Base-by-base conservation (phyloP, 225 moss, liverwort and hornwort genomes). In the Polytrichum commune region DNA sequence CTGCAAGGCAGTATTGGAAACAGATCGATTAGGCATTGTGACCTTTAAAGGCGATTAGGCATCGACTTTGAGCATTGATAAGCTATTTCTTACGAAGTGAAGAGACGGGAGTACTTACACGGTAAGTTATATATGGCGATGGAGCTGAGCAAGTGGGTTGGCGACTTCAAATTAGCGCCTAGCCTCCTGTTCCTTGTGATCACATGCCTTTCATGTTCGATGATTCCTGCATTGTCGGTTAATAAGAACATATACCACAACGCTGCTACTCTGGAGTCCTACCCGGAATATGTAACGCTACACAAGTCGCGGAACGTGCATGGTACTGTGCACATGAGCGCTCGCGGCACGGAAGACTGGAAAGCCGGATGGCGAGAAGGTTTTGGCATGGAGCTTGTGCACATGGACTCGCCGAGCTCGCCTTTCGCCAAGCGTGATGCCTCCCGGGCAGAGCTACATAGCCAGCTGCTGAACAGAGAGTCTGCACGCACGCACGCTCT, bases 381-480 rank as follows among this genome's bases (percentile, higher is more conserved):
- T 30, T 18, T 87, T 6, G 77, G 74, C 46, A 78, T 91, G 77
- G 73, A 75, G 38, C 69, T 93, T 1, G 80, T 86, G 1, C 91
- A 89, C 55, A 60, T 35, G 53, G 91, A 93, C 66, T 83, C 87
- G 6, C 73, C 79, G 18, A 75, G 76, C 71, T 93, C 87, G n/a
- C 89, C 88, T 28, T 79, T 88, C 67, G 74, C 74, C 60, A 80
- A 74, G 65, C 58, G 19, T 4, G 66, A 32, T 53, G 67, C 64
- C 8, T 73, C 67, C 60, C 73, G 74, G 62, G 65, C 55, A 27
- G 78, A 73, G 33, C 76, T 84, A 7, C 86, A 84, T 13, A 75
- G 19, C 18, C 73, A 67, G 29, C 69, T 77, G 20, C 19, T 89
- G 30, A 64, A 71, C 33, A 64, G 91, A 71, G 93, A 93, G 73